Base-by-base conservation (phyloP, 495 filamentous ascomycete species). In the Daldinia bambusicola region DNA sequence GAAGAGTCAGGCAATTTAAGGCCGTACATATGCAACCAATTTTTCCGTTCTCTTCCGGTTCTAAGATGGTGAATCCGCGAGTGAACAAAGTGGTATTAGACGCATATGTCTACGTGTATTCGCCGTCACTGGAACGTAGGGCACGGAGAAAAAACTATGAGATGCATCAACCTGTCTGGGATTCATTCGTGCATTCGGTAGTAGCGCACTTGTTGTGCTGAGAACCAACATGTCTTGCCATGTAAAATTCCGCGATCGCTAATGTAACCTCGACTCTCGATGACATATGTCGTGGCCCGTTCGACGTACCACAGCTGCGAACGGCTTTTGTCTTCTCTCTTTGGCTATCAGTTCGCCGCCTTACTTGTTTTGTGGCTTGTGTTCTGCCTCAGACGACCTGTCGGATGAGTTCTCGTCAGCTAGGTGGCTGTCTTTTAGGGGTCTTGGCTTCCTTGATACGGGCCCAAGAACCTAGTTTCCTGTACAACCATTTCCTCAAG, bases 281-380 rank as follows among this genome's bases (percentile, higher is more conserved):
- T 72, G 70, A 68, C 65, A 72, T 40, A 31, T 72, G 70, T 37
- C 20, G 65, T 65, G 51, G 26, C 30, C 64, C 61, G 38, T 50
- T 37, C 52, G 34, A 40, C 14, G 65, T 72, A 32, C 7, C 26
- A 68, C 70, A 63, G n/a, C 22, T 36, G 51, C 22, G 58, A 63
- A 65, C 45, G 4, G 12, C 52, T 18, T 13, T 16, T 9, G 7
- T 14, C 34, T 34, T 6, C 14, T 40, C 32, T n/a, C 55, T 7
- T 56, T 26, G 3, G 26, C 3, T 26, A 1, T 26, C 1, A 2
- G 50, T 32, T 32, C 26, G 50, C 50, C 12, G 50, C 14, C 14
- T 10, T 53, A 13, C 3, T 38, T 34, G 37, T 16, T 41, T 41
- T 38, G 12, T 59, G 40, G 3, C n/a, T 22, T 61, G 26, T 26